Base-by-base conservation (phyloP, 2,329 filamentous ascomycete genomes). In the Curvularia hawaiiensis region DNA sequence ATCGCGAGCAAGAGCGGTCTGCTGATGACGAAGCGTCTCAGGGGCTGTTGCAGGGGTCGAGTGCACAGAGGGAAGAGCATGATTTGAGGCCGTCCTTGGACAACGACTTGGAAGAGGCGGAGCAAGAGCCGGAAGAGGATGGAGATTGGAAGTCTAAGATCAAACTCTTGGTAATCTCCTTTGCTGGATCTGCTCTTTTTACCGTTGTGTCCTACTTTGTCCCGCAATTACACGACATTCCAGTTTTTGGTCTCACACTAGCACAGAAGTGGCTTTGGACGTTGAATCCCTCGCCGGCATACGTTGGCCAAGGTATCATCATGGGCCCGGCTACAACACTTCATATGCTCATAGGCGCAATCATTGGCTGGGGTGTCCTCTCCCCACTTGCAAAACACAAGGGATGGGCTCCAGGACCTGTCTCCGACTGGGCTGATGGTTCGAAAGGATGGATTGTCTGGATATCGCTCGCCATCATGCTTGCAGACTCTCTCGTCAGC, bases 361-460 rank as follows among this genome's bases (percentile, higher is more conserved):
- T 96, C 16, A 71, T 97, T 10, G 95, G 95, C 26, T 99, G 95
- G 95, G 95, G 88, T 0, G 75, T 98, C 6, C 82, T 99, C 1
- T 97, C 93, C 3, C 95, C 95, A 1, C 77, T 98, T 8, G 93
- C 95, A 4, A 97, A 97, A 75, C 79, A 82, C 55, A 86, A 85
- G 66, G 92, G 90, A 3, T 99, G 95, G 95, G 95, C 95, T 10
- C 90, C 92, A 3, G 95, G 93, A 0, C 83, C 88, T 1, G 91
- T 97, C 0, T 84, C 86, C 54, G 90, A 96, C 74, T 99, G 95
- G 95, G 90, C 94, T 58, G 86, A 83, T 16, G 95, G 95, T 10
- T 97, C 92, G 74, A 97, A 98, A 78, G 95, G 94, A 39, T 99
- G 95, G 95, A 98, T 99, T 59, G 91, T 99, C 0, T 99, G 95